Conservation (phyloP, 1,284 basidiomycete genomes). For the Porodaedalea pini region DNA sequence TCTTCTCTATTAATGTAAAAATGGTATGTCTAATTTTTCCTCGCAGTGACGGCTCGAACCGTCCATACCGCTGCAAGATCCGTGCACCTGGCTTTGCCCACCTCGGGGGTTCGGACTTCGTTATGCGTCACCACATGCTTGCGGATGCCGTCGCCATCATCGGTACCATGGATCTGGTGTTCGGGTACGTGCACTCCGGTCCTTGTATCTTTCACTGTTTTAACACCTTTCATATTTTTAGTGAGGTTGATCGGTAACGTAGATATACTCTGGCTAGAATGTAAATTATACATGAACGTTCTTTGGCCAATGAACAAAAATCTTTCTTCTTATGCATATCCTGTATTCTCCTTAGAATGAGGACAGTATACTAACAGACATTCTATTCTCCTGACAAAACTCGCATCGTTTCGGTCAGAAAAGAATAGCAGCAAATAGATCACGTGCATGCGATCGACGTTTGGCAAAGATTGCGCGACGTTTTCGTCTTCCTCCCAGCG, state of each 20-base stretch:
- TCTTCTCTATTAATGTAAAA: not conserved
- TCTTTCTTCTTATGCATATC: too few species aligned
- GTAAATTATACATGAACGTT: constrained; percentile 4
- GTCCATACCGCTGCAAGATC: constrained; percentile 93
- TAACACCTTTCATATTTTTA: not conserved
- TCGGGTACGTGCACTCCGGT: constrained; percentile 55
- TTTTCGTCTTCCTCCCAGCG: not conserved
- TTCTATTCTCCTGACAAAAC: too few species aligned
- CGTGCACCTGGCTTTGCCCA: constrained; percentile 93
- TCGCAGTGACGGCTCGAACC: constrained; percentile 79
- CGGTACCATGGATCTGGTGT: constrained; percentile 89
- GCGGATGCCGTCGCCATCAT: constrained; percentile 92
- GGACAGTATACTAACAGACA: too few species aligned
- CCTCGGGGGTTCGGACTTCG: constrained; percentile 89
- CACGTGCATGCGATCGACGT: not conserved
- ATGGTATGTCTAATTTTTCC: not conserved
- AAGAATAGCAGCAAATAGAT: not conserved
- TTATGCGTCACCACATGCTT: constrained; percentile 91
- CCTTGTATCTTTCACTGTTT: not conserved
- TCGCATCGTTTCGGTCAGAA: too few species aligned
- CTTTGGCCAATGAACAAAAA: not conserved
- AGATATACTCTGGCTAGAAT: not conserved
- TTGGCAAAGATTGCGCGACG: constrained; percentile 7
- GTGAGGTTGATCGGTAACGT: constrained; percentile 16
- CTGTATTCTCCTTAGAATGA: too few species aligned